Conservation (phyloP, 148 eudicot genomes). For the Dysphania ambrosioides region DNA sequence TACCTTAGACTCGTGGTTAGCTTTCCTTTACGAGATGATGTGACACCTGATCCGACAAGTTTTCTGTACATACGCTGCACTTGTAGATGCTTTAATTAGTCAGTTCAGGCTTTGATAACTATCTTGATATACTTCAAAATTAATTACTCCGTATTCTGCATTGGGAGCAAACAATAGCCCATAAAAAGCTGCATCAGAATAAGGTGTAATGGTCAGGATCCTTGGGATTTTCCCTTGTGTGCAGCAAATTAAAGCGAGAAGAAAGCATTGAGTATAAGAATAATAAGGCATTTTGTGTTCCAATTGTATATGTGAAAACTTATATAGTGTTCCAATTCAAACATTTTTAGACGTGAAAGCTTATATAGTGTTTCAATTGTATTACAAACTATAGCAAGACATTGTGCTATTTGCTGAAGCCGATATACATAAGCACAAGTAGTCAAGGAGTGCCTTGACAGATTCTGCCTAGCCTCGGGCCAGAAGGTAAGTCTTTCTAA, state of each 20-base stretch:
- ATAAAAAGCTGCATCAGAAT: slow-evolving; percentile 11
- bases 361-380: not conserved
- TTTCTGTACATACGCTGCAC: not conserved
- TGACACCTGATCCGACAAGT: not conserved
- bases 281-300: slow-evolving; percentile 15
- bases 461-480: no score
- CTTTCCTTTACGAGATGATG: not conserved
- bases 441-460: no score
- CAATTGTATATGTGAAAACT: no score
- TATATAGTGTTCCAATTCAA: not conserved
- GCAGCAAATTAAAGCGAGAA: slow-evolving; percentile 23
- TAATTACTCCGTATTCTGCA: not conserved
- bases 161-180: slow-evolving; percentile 10
- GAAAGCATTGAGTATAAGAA: slow-evolving; percentile 20
- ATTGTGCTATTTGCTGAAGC: no score
- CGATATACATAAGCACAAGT: no score
- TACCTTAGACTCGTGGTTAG: no score
- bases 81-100: no score
- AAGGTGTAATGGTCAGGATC: not conserved
- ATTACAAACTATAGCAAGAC: no score
- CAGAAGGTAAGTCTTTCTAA: no score
- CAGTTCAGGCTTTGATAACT: not conserved
- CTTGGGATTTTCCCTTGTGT: slow-evolving; percentile 27
- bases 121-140: no score
- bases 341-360: no score